phyloP scores from a whole-genome alignment of 1,284 basidiomycete genomes.

The Ganoderma meredithae region DNA sequence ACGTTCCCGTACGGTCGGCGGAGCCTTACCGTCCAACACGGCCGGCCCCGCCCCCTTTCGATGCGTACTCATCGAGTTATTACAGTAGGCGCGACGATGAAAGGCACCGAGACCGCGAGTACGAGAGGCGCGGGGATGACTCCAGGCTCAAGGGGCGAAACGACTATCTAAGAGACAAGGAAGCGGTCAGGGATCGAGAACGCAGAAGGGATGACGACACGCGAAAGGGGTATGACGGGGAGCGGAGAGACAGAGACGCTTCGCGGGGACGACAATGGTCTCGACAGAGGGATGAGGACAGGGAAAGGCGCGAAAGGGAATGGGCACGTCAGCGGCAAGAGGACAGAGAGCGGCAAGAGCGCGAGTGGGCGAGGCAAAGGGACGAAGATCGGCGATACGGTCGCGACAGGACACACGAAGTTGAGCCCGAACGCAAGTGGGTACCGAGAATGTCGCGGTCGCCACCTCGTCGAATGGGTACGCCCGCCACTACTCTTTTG shows the following conservation, averaged over 20 bases:
- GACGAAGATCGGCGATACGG: conserved; percentile 29
- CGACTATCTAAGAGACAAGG: conserved; percentile 23
- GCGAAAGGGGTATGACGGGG: conserved; percentile 30
- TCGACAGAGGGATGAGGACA: conserved; percentile 16
- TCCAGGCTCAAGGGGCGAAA: conserved; percentile 26
- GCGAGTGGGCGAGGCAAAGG: conserved; percentile 20
- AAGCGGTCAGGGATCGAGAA: conserved; percentile 15
- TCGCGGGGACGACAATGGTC: conserved; percentile 22
- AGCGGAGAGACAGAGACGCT: conserved; percentile 21
- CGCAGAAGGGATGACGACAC: conserved; percentile 29
- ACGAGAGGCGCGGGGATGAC: conserved; percentile 34
- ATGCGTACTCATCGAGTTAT: conserved; percentile 24
- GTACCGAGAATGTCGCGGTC: conserved; percentile 38
- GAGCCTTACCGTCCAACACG: conserved; percentile 32
- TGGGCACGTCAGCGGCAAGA: conserved; percentile 14
- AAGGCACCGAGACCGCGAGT: conserved; percentile 35
- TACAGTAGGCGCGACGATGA: conserved; percentile 38
- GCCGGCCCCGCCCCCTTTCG: conserved; percentile 29
- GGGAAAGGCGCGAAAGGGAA: conserved; percentile 16
- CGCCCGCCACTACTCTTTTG: conserved; percentile 16
- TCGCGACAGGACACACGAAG: conserved; percentile 33
- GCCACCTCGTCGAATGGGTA: conserved; percentile 41
- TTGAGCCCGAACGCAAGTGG: conserved; percentile 36
- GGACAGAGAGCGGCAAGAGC: conserved; percentile 27
- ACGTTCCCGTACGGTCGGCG: conserved; percentile 30